Conservation (phyloP, 108 stramenopile species). For the Nitzschia sp. region DNA sequence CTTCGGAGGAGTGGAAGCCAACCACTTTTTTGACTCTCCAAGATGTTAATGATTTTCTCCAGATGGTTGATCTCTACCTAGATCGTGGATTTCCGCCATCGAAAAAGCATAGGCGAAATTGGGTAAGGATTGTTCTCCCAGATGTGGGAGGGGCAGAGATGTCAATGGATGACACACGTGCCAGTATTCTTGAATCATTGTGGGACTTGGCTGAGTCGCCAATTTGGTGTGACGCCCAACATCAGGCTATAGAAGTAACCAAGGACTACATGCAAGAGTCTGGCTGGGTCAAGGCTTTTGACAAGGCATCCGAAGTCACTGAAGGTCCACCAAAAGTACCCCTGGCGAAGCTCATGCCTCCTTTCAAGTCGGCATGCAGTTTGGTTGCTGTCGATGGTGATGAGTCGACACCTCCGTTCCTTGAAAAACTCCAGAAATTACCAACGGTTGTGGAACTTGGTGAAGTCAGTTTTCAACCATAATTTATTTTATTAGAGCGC, state of each 20-base stretch:
- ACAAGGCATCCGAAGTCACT: not conserved
- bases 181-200: conserved; percentile 5
- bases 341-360: conserved; percentile 32
- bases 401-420: not conserved
- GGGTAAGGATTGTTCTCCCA: conserved; percentile 27
- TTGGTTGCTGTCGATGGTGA: conserved; percentile 1
- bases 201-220: conserved; percentile 21
- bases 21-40: conserved; percentile 15
- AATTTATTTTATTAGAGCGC: too few relatives aligned
- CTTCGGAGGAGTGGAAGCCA: conserved; percentile 13
- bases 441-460: conserved; percentile 38
- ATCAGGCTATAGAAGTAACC: conserved; percentile 2
- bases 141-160: conserved; percentile 6
- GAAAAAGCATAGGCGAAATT: conserved; percentile 18
- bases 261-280: not conserved
- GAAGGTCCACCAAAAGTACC: conserved; percentile 4
- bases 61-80: not conserved
- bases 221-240: conserved; percentile 15
- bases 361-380: conserved; percentile 21
- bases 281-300: conserved; percentile 1
- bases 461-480: conserved; percentile 29
- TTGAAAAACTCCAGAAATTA: conserved; percentile 19
- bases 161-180: not conserved
- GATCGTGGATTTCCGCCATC: not conserved
- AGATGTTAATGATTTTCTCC: conserved; percentile 16